Conservation (phyloP, 2,329 filamentous ascomycete species). For the Trichophyton equinum region DNA sequence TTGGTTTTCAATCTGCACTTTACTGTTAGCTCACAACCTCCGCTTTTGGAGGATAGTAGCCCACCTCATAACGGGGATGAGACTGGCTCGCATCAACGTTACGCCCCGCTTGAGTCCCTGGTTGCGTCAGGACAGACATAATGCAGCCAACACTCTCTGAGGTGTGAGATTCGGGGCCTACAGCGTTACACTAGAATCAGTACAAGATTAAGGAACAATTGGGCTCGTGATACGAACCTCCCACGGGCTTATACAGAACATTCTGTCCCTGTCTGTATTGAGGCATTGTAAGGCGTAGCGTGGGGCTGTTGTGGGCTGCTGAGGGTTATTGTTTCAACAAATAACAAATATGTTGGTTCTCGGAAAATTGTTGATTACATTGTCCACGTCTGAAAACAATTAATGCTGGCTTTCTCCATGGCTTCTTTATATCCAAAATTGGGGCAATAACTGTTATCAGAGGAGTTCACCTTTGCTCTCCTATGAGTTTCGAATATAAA, state of each 20-base stretch:
- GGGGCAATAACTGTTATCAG: neutral
- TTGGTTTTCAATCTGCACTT: slow-evolving; percentile 7
- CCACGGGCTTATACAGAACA: slow-evolving; percentile 28
- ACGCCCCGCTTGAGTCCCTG: slow-evolving; percentile 20
- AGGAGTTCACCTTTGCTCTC: too few relatives aligned
- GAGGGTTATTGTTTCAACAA: neutral
- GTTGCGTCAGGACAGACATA: slow-evolving; percentile 22
- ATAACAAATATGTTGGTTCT: neutral
- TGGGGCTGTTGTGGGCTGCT: too few relatives aligned
- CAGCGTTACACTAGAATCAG: neutral
- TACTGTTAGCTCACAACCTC: neutral
- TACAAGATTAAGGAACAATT: neutral
- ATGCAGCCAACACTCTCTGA: slow-evolving; percentile 24
- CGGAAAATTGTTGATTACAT: too few relatives aligned
- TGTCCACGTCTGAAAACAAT: neutral
- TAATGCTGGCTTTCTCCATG: neutral
- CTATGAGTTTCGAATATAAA: too few relatives aligned
- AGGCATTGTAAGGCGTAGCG: slow-evolving; percentile 5
- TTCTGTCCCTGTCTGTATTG: slow-evolving; percentile 15
- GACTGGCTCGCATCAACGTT: slow-evolving; percentile 24
- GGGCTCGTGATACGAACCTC: slow-evolving; percentile 17
- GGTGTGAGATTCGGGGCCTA: slow-evolving; percentile 24
- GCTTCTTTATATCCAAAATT: neutral
- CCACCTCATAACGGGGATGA: slow-evolving; percentile 27
- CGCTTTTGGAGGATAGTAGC: neutral